Conservation (phyloP, 495 filamentous ascomycete genomes). For the Neurospora sp. region DNA sequence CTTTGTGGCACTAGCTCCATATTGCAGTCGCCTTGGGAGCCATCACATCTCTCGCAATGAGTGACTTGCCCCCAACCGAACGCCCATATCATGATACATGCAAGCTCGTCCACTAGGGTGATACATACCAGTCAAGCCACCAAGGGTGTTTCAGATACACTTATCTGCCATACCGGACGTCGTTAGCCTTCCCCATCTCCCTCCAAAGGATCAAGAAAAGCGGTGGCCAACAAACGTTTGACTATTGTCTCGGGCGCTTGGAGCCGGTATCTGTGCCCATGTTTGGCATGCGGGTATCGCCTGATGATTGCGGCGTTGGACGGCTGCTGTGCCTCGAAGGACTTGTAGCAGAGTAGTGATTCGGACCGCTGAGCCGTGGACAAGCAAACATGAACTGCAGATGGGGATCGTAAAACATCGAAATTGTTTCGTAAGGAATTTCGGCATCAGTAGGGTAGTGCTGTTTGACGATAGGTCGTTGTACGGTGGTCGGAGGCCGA, state of each 20-base stretch:
- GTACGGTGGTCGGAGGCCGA: neutral
- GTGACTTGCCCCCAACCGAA: neutral
- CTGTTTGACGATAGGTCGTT: neutral
- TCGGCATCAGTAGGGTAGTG: neutral
- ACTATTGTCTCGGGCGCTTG: neutral
- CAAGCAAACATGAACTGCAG: neutral
- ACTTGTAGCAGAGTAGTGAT: neutral
- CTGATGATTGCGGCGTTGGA: neutral
- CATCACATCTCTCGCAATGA: neutral
- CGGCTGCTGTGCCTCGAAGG: neutral
- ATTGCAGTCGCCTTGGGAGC: neutral
- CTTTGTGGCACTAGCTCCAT: neutral
- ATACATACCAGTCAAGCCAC: neutral
- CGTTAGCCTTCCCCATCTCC: neutral
- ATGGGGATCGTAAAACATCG: neutral
- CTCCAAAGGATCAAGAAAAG: neutral
- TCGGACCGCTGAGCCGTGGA: neutral
- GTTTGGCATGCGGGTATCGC: neutral
- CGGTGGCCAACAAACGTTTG: neutral
- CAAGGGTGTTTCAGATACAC: neutral
- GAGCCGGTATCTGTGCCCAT: neutral
- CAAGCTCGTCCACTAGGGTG: neutral
- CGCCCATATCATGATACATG: neutral
- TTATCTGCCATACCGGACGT: neutral
- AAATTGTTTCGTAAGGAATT: neutral